Evolutionary conservation across 208 protist species (phyloP), one percentile per base, ranked within the genome.

Genomic region (Acanthamoeba sp.): DNA sequence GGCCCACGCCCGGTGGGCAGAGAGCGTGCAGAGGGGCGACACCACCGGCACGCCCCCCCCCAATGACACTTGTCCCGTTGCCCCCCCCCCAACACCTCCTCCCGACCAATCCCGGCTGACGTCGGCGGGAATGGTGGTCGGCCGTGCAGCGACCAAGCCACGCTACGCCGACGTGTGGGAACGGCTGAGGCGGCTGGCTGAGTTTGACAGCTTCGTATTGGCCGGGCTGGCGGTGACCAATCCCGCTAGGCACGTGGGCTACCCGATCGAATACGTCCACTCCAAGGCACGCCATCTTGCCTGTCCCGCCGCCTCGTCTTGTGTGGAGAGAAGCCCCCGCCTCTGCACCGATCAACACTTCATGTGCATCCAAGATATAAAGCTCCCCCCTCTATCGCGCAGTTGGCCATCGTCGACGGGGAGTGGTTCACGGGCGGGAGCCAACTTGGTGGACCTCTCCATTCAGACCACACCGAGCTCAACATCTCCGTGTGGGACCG

Each of bases 381-480:
- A n/a, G n/a, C n/a, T n/a, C n/a, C n/a, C n/a, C n/a, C n/a, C n/a
- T n/a, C n/a, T n/a, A n/a, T n/a, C n/a, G n/a, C 6, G n/a, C 66
- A 76, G 66, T 10, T 40, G n/a, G 66, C 66, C 1, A 76, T 76
- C 6, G 36, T 76, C 0, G 66, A 76, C 29, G 66, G 66, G 1
- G 66, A 16, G 22, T 27, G 29, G n/a, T 36, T 69, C 62, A 69
- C 62, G 29, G n/a, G 29, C 45, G 34, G 71, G 7, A 80, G 36
- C 80, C n/a, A 29, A 88, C 29, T n/a, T 88, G 50, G 6, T 94
- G 34, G 95, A 96, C 40, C 52, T 96, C 45, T 50, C 45, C 10
- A 34, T 76, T 24, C 29, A 76, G n/a, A 76, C 36, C 66, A 76
- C 36, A 76, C 66, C 7, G 66, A 76, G 29, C 66, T 76, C 66